Evolutionary conservation across 768 basidiomycete genomes (phyloP), one percentile per base, ranked within the genome.

Genomic region (Pulveroboletus sp.): DNA sequence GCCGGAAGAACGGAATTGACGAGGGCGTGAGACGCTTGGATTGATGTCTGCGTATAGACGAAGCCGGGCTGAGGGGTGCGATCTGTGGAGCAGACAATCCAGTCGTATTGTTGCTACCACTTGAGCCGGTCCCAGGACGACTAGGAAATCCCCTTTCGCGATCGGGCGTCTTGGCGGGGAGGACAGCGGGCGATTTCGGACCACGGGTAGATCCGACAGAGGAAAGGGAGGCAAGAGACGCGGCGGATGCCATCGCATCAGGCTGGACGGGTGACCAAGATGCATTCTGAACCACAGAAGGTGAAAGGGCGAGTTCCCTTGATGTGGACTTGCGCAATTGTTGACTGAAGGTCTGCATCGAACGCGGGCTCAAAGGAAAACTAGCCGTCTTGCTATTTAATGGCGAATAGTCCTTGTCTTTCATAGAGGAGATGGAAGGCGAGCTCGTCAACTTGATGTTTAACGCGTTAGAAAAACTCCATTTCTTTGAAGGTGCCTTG

Each of bases 401-500:
- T 26, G 67, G 46, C 2, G 60, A 59, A 47, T 64, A 48, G 7
- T 76, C 74, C 57, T 69, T 74, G 49, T 78, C 76, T 57, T 66
- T 74, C 65, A 73, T 69, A 1, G 82, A 80, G 37, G 77, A 75
- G 15, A 74, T 75, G 17, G 83, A 83, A 43, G 85, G 82, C 26
- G 82, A 84, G 50, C 78, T 78, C 13, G 83, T 78, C 44, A 89
- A 68, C 63, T 80, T 89, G 66, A 88, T 77, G 57, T 87, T 89
- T 5, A 93, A 71, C 21, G 87, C 89, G 55, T 79, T 86, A n/a
- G 89, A 87, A 66, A 94, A 88, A 64, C 91, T 93, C 92, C 92
- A 94, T 69, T 94, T 94, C 78, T 93, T 93, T n/a, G 88, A 90
- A 31, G 91, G 90, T 3, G 88, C 87, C 71, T 88, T 89, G 45